phyloP scores from a whole-genome alignment of 129 eudicot genomes.

The Centrapalus pauciflorus region DNA sequence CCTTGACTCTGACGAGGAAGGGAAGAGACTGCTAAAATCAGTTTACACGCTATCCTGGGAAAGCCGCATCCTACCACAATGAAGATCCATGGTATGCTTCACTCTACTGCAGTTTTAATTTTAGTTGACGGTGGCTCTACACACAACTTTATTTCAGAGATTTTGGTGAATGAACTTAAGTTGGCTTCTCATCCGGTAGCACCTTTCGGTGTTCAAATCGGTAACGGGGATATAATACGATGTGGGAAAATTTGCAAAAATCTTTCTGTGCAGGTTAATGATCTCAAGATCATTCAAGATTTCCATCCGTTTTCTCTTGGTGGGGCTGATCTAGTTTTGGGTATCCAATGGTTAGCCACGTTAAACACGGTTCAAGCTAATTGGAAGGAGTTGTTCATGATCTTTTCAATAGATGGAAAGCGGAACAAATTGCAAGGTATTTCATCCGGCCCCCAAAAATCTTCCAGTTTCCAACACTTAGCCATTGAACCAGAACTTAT shows the following conservation, averaged over 20 bases:
- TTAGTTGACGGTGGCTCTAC: neutral
- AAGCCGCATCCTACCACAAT: neutral
- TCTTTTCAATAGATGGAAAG: too few relatives aligned
- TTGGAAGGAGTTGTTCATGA: neutral
- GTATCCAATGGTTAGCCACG: neutral
- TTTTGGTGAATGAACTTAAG: neutral
- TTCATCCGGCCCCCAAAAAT: too few relatives aligned
- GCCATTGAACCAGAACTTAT: too few relatives aligned
- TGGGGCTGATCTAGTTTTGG: neutral
- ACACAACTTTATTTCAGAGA: too few relatives aligned
- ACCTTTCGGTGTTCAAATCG: neutral
- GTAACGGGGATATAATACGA: too few relatives aligned
- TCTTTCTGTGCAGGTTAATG: too few relatives aligned
- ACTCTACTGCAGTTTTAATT: neutral
- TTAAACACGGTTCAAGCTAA: too few relatives aligned
- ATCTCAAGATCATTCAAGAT: too few relatives aligned
- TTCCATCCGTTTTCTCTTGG: neutral
- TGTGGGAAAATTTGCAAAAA: too few relatives aligned
- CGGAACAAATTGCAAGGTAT: too few relatives aligned
- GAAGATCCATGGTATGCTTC: neutral
- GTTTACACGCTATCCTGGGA: neutral
- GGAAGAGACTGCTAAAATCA: too few relatives aligned
- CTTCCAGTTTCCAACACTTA: too few relatives aligned
- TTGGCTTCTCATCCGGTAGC: neutral
- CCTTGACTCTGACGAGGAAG: neutral